Base-by-base conservation (phyloP, 129 eudicot species). In the Smallanthus sonchifolius region DNA sequence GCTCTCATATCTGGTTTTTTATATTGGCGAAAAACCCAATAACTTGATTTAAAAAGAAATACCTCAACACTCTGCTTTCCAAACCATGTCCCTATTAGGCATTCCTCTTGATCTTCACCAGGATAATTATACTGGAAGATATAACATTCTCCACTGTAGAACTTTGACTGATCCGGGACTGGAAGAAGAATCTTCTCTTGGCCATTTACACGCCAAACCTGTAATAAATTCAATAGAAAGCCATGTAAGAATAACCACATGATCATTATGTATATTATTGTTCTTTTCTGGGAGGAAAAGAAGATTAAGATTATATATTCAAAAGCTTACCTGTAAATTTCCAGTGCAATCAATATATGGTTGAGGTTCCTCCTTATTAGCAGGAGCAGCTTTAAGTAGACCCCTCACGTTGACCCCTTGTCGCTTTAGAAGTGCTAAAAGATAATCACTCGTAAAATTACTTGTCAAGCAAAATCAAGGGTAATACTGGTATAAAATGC, bases 161-260 rank as follows among this genome's bases (percentile, higher is more conserved):
- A 89, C 74, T 91, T 95, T 70, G 94, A 82, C 85, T 83, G 90
- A 11, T 88, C 96, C 17, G 90, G 10, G 32, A 81, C 86, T 34
- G 87, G 51, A 74, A 95, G 95, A 70, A 84, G 88, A 52, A 79
- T 79, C 84, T 87, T 88, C 47, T 68, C 84, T 72, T 89, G 80
- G 10, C 95, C 96, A 80, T 87, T 82, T 70, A 95, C 92, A 70
- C 92, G 97, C 99, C 99, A 95, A 70, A 91, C 99, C 99, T 94
- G 78, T 56, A 65, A 65, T 44, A 45, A 62, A 39, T 57, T 64
- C 34, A 40, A 42, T 16, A 82, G 20, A 38, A 43, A 80, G 47
- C 24, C 2, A 7, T 4, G 60, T 56, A 75, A 51, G 68, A 19
- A 52, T 30, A 72, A 42, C 49, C 45, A 15, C 34, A 48, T 30